phyloP scores from a whole-genome alignment of 164 flowering plant species.

The Taxillus chinensis region DNA sequence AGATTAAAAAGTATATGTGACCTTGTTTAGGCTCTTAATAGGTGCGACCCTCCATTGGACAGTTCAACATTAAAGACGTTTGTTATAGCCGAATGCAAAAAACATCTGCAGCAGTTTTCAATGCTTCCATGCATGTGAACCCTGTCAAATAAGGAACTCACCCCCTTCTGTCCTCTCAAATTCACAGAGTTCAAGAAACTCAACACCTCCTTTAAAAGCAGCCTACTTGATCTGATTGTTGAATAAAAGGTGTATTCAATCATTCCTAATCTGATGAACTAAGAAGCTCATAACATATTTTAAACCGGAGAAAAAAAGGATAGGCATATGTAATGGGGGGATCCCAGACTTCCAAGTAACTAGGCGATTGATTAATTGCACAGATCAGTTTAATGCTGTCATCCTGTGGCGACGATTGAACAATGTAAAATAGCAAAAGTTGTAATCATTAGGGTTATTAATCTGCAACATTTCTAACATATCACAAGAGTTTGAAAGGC shows the following conservation, averaged over 20 bases:
- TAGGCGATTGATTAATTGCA: too few species aligned
- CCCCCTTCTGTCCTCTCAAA: slow-evolving; percentile 55
- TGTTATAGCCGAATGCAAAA: slow-evolving; percentile 36
- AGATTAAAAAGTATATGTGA: too few species aligned
- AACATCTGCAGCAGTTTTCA: slow-evolving; percentile 36
- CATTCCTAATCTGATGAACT: not conserved
- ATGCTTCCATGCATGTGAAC: slow-evolving; percentile 42
- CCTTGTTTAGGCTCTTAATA: too few species aligned
- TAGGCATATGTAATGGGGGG: too few species aligned
- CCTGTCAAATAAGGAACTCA: slow-evolving; percentile 49
- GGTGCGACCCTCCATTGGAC: too few species aligned
- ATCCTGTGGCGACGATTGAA: slow-evolving; percentile 65
- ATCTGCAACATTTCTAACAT: slow-evolving; percentile 36
- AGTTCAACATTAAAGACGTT: too few species aligned
- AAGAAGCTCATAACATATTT: not conserved
- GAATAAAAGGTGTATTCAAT: not conserved
- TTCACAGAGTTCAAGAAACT: slow-evolving; percentile 84
- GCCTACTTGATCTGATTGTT: slow-evolving; percentile 67
- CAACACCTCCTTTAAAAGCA: slow-evolving; percentile 54
- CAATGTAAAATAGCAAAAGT: slow-evolving; percentile 53
- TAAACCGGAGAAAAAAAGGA: not conserved
- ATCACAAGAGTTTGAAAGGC: slow-evolving; percentile 44
- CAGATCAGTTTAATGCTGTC: slow-evolving; percentile 2
- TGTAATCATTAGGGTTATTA: slow-evolving; percentile 44
- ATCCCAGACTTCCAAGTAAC: too few species aligned